phyloP scores from a whole-genome alignment of 495 filamentous ascomycete genomes.

The Tirmania nivea region DNA sequence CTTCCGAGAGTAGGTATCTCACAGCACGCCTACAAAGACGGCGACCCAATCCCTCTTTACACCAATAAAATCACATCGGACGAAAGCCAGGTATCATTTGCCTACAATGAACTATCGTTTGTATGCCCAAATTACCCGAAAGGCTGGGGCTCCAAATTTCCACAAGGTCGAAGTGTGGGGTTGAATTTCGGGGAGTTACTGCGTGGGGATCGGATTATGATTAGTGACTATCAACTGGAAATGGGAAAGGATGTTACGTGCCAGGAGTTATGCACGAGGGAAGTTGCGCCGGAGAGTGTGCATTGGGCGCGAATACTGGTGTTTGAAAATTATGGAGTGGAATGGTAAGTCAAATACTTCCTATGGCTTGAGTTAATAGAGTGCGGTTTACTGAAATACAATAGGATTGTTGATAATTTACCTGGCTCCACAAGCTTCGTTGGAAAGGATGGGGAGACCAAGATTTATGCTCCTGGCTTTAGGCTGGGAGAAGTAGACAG shows the following conservation, averaged over 20 bases:
- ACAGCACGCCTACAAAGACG: constrained; percentile 49
- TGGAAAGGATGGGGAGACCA: constrained; percentile 65
- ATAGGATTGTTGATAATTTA: constrained; percentile 67
- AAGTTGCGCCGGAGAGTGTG: constrained; percentile 42
- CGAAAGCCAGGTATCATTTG: constrained; percentile 78
- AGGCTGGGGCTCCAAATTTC: constrained; percentile 46
- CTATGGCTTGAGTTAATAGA: not conserved
- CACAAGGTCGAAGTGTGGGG: constrained; percentile 60
- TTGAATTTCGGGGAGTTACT: constrained; percentile 87
- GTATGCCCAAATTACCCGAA: constrained; percentile 58
- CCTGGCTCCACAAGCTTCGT: constrained; percentile 87
- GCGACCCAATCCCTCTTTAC: constrained; percentile 64
- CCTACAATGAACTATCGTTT: constrained; percentile 82
- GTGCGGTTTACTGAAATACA: not conserved
- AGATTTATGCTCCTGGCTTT: constrained; percentile 91
- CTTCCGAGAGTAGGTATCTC: constrained; percentile 20
- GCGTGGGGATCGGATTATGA: constrained; percentile 73
- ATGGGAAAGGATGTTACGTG: constrained; percentile 67
- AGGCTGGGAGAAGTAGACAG: constrained; percentile 65
- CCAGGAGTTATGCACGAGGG: constrained; percentile 48
- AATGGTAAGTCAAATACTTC: constrained; percentile 35
- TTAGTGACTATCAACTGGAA: constrained; percentile 64
- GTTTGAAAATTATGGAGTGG: constrained; percentile 63
- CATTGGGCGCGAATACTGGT: constrained; percentile 54
- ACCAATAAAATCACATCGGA: constrained; percentile 94